Base-by-base conservation (phyloP, 2,329 filamentous ascomycete genomes). In the Xylaria hypoxylon region DNA sequence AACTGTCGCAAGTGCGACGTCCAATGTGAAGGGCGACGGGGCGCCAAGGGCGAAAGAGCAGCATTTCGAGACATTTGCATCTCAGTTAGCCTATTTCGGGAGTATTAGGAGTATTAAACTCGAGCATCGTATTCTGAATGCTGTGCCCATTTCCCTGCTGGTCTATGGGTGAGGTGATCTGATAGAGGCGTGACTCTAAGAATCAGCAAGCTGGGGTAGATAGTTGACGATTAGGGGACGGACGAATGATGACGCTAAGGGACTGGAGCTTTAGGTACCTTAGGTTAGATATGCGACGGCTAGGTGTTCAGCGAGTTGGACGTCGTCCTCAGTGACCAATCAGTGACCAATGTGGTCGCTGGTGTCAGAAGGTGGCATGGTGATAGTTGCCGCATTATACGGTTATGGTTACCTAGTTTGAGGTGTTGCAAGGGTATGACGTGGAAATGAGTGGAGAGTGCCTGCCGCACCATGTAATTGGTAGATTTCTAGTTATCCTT, bases 1-100 rank as follows among this genome's bases (percentile, higher is more conserved):
- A 84, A 78, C 68, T 87, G 85, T 48, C 85, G 84, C 56, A 87
- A 79, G 71, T 86, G 86, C 56, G 83, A 78, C 22, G 82, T 80
- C 84, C 84, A 86, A 68, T 82, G 84, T 57, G 75, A 67, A 63
- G 81, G 78, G 75, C 79, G 84, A 69, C 83, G 83, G 67, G 82
- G 77, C 71, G 79, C 79, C 70, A 81, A 78, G 64, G 81, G 77
- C 42, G 79, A 76, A 33, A 72, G 70, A 65, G 68, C 65, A 58
- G 71, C 62, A 71, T 76, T 75, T 62, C 74, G 76, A 75, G 75
- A 73, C 76, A 77, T 77, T 68, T 45, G 62, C 48, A 68, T 63
- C 68, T 66, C 60, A 64, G 40, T 74, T 71, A 76, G 70, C 74
- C 72, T 65, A 63, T 67, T 59, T 70, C 64, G 38, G 26, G 50